Evolutionary conservation across 768 basidiomycete species (phyloP).

Genomic region (Fistulinella prunicolor): DNA sequence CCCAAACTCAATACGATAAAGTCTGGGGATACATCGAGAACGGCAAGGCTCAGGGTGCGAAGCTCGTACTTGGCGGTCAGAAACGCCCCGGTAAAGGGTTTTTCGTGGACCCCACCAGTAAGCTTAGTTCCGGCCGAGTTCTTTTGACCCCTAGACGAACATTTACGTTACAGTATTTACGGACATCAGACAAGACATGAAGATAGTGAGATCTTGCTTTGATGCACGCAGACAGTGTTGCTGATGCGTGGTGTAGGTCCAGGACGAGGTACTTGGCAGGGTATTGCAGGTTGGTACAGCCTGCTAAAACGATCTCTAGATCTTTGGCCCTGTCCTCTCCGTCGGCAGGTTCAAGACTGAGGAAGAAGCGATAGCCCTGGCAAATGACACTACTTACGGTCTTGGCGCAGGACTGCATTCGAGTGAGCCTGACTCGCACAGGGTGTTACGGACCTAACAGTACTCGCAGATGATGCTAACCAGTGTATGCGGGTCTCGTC

Average conservation of each 20-base stretch:
- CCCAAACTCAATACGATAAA: constrained; percentile 80
- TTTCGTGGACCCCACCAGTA: constrained; percentile 88
- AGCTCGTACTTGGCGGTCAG: constrained; percentile 71
- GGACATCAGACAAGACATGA: constrained; percentile 78
- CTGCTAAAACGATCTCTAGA: constrained; percentile 42
- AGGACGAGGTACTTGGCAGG: constrained; percentile 27
- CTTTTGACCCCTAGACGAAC: constrained; percentile 4
- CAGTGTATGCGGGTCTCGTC: constrained; percentile 89
- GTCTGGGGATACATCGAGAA: constrained; percentile 86
- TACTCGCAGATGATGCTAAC: constrained; percentile 63
- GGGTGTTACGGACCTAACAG: background rate
- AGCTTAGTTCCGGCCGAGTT: constrained; percentile 27
- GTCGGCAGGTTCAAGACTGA: constrained; percentile 84
- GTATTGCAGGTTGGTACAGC: constrained; percentile 6
- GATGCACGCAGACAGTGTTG: background rate
- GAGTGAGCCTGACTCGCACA: constrained; percentile 45
- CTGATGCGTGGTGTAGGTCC: constrained; percentile 30
- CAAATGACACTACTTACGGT: constrained; percentile 89
- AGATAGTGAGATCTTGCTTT: constrained; percentile 58
- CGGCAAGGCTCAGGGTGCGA: constrained; percentile 84
- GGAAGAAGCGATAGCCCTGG: constrained; percentile 78
- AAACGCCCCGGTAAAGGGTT: constrained; percentile 77
- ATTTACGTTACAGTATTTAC: constrained; percentile 63
- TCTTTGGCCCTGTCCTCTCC: constrained; percentile 91
- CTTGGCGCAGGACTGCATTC: constrained; percentile 91